Evolutionary conservation across 1,139 yeast species (phyloP).

Genomic region (Casaregolazyma suthepensis): DNA sequence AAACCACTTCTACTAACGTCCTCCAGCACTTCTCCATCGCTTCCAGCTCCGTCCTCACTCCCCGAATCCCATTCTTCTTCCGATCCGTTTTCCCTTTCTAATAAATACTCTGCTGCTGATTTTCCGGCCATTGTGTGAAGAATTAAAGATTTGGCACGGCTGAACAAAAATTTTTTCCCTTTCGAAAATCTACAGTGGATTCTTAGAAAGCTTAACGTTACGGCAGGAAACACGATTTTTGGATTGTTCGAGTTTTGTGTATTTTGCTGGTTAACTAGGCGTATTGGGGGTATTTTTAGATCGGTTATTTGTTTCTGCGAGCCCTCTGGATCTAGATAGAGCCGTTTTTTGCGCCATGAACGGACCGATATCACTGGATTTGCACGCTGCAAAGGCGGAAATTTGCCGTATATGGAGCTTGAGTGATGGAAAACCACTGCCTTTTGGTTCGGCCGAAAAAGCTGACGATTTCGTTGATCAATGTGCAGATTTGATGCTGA

Average conservation of each 20-base stretch:
- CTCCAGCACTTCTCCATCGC: neutral
- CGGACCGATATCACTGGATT: neutral
- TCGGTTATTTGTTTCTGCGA: neutral
- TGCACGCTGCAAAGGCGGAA: neutral
- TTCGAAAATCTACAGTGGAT: neutral
- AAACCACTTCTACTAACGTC: neutral
- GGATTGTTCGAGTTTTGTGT: neutral
- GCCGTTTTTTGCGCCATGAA: neutral
- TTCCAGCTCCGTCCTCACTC: neutral
- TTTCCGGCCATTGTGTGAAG: neutral
- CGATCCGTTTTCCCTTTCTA: neutral
- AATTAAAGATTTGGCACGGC: slow-evolving; percentile 6
- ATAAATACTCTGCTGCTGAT: slow-evolving; percentile 1
- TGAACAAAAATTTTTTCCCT: neutral
- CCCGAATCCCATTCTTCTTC: neutral
- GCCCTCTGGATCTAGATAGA: neutral
- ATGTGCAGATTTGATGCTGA: neutral
- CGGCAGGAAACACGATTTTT: neutral
- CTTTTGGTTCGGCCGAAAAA: neutral
- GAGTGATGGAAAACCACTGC: neutral
- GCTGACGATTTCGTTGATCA: slow-evolving; percentile 1
- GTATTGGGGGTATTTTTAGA: neutral
- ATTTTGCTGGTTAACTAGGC: neutral
- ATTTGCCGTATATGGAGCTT: neutral
- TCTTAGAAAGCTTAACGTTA: neutral